Evolutionary conservation across 345 rosid species (phyloP), one percentile per base, ranked within the genome.

Genomic region (Moricandia arvensis): DNA sequence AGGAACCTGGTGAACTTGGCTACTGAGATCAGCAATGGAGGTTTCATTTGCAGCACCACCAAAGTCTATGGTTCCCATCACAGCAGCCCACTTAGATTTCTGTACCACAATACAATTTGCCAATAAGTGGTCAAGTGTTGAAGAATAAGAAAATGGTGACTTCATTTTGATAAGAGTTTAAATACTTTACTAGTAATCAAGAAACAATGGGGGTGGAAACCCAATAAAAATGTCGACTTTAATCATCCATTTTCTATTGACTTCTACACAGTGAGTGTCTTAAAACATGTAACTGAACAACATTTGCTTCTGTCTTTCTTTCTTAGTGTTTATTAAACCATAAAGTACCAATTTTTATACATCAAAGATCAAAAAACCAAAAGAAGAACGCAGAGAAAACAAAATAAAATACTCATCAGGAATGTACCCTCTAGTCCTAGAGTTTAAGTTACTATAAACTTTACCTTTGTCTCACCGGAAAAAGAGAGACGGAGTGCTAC

Each of bases 1-100:
- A 74, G 97, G 97, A n/a, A 91, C 88, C 17, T 81, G 87, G 75
- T 90, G 97, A 38, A 92, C 87, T 27, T 81, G 72, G 53, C 87
- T 75, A 10, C 81, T 88, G 35, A 94, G 77, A 69, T 86, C 81
- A n/a, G 49, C 71, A 16, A 72, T 62, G 3, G 80, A 72, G 26
- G 68, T 68, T 33, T 62, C 61, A 35, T 59, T 43, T 24, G 74
- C 59, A 68, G 74, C 66, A 43, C 31, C 66, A 12, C 57, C 79
- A 13, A 86, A 54, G 16, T 86, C 84, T 78, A 87, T 82, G 30
- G 65, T 75, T 71, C 88, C 87, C 38, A 69, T 57, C 5, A 78
- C 12, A 59, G 68, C 69, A 59, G 69, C 74, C 17, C 31, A 47
- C 47, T 78, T 49, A 27, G 5, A 69, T 49, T 15, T 60, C 63